Percentiles rank a stretch among this genome's conserved stretches.
phyloP scores from a whole-genome alignment of 169 alveolate species.

The Plasmodium malariae region DNA sequence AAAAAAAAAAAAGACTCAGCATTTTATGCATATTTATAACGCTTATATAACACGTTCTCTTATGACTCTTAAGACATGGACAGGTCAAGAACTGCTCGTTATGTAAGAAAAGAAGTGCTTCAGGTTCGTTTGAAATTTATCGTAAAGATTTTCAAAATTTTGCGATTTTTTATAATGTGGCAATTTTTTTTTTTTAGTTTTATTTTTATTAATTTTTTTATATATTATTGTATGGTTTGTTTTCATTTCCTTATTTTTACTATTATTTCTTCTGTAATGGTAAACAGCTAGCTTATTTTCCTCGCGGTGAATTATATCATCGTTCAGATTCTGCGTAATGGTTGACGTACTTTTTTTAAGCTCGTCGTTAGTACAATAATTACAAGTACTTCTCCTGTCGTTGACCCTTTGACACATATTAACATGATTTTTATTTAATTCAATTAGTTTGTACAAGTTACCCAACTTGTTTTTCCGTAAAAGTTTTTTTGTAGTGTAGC shows the following conservation, averaged over 20 bases:
- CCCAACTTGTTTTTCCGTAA: conserved; percentile 49
- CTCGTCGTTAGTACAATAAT: conserved; percentile 1
- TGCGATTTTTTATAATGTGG: conserved; percentile 6
- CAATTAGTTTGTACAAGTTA: conserved; percentile 55
- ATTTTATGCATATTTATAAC: too few species aligned
- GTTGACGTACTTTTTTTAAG: background rate
- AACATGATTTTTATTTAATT: conserved; percentile 31
- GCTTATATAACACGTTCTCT: too few species aligned
- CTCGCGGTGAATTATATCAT: conserved; percentile 1
- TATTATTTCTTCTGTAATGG: conserved; percentile 36
- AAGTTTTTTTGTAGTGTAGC: background rate
- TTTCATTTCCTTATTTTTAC: conserved; percentile 27
- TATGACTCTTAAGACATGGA: too few species aligned
- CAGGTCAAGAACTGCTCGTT: conserved; percentile 27
- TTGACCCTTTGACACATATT: conserved; percentile 8
- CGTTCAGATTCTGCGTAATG: background rate
- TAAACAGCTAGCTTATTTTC: conserved; percentile 58
- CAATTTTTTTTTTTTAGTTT: conserved; percentile 1
- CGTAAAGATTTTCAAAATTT: conserved; percentile 14
- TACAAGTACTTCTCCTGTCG: background rate
- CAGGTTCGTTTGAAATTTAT: conserved; percentile 37
- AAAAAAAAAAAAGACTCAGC: too few species aligned
- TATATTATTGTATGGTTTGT: conserved; percentile 16
- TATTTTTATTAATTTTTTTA: conserved; percentile 20
- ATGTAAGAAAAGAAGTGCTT: conserved; percentile 26